Conservation (phyloP, 805 yeast genomes). For the Phaffomyces thermotolerans region DNA sequence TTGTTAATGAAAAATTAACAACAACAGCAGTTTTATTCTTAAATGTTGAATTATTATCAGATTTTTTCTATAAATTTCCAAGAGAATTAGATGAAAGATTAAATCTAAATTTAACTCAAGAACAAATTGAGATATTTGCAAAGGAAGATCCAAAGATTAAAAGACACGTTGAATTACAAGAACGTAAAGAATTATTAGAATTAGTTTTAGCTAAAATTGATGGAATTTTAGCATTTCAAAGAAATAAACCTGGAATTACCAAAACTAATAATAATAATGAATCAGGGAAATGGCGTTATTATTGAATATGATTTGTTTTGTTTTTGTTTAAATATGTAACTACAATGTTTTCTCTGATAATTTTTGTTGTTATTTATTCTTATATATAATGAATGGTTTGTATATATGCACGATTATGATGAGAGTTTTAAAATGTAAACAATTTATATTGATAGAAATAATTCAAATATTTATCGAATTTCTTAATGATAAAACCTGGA, state of each 20-base stretch:
- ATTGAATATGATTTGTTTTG: background rate
- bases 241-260: constrained; percentile 14
- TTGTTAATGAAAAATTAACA: constrained; percentile 84
- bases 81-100: constrained; percentile 80
- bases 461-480: constrained; percentile 15
- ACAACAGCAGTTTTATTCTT: constrained; percentile 88
- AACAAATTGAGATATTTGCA: constrained; percentile 83
- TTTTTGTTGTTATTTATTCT: too few species aligned
- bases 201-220: constrained; percentile 82
- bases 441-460: constrained; percentile 4
- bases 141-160: constrained; percentile 85
- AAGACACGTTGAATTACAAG: constrained; percentile 88
- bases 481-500: constrained; percentile 12
- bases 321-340: too few species aligned
- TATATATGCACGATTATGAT: too few species aligned
- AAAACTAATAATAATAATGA: background rate
- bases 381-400: too few species aligned
- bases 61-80: constrained; percentile 94
- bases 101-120: constrained; percentile 53
- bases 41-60: constrained; percentile 89
- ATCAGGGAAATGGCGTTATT: constrained; percentile 6
- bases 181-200: constrained; percentile 82
- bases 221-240: constrained; percentile 33
- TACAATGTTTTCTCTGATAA: too few species aligned
- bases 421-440: background rate